A percentile compares a stretch with the other conserved stretches of the same genome.
phyloP scores from a whole-genome alignment of 176 grass and related monocot genomes.

The Avena insularis region DNA sequence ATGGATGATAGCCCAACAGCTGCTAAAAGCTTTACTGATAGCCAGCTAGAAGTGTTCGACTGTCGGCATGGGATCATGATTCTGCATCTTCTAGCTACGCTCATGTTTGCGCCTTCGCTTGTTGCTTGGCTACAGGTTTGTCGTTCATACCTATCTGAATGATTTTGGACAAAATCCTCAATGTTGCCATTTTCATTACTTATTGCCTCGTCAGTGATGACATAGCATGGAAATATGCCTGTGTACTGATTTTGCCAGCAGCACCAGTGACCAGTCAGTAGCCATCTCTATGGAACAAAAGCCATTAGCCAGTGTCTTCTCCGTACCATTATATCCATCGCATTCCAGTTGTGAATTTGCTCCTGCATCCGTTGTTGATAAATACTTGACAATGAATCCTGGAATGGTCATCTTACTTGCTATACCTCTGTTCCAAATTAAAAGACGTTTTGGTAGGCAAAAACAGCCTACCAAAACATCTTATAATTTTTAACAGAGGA shows the following conservation, averaged over 20 bases:
- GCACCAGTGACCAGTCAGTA: neutral
- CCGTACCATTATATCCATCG: neutral
- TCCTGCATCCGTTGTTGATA: neutral
- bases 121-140: constrained; percentile 94
- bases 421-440: neutral
- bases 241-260: constrained; percentile 15
- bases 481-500: too few relatives aligned
- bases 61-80: constrained; percentile 75
- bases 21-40: constrained; percentile 86
- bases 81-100: constrained; percentile 80
- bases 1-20: constrained; percentile 73
- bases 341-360: neutral
- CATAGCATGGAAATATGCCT: neutral
- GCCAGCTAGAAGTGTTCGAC: constrained; percentile 87
- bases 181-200: neutral
- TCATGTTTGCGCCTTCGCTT: constrained; percentile 93
- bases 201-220: neutral
- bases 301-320: neutral
- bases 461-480: too few relatives aligned
- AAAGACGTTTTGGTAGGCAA: too few relatives aligned
- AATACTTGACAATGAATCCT: neutral
- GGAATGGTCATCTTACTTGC: constrained; percentile 14
- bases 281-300: constrained; percentile 16
- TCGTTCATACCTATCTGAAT: constrained; percentile 18
- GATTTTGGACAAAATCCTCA: constrained; percentile 19